Base-by-base conservation (phyloP, 2,329 filamentous ascomycete species). In the Chaetomium sp. region DNA sequence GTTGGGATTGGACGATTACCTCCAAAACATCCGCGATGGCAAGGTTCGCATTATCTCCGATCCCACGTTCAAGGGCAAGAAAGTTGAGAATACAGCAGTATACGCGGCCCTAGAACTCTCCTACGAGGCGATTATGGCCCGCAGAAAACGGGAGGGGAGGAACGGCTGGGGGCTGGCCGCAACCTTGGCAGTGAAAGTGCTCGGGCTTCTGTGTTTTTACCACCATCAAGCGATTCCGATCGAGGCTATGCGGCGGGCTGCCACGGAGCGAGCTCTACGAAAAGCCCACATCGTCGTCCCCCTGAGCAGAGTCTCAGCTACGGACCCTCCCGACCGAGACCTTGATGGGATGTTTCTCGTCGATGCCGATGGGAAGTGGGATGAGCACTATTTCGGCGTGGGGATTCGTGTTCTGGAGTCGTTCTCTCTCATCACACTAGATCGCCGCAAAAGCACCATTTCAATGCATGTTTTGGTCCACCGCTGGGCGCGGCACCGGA, bases 121-220 rank as follows among this genome's bases (percentile, higher is more conserved):
- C 0, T 72, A 72, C 50, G 27, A 63, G 1, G 65, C 66, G 0
- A 65, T 75, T 12, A 51, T 29, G 13, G 53, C 63, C n/a, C 62
- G 65, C 53, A 64, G 25, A 23, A 67, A 57, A 10, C 57, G 62
- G 4, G 25, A 27, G 1, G 57, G 62, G 3, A 67, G 65, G 38
- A 45, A 31, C 0, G 42, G 6, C 19, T 16, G 0, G 23, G 72
- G 67, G 0, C 42, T 49, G 0, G 57, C 62, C 4, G 72, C 70
- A 3, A 33, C 55, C 5, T 65, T 63, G 2, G 74, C 74, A 0
- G 60, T 75, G 1, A 68, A 73, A 9, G 53, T 76, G 0, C 61
- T 76, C n/a, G 1, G 66, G 58, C 13, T 27, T 74, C 65, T 75
- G 8, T 71, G 66, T 19, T 77, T 75, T 65, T 76, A 71, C 27